Base-by-base conservation (phyloP, 331 rosid genomes). In the Arachis monticola region DNA sequence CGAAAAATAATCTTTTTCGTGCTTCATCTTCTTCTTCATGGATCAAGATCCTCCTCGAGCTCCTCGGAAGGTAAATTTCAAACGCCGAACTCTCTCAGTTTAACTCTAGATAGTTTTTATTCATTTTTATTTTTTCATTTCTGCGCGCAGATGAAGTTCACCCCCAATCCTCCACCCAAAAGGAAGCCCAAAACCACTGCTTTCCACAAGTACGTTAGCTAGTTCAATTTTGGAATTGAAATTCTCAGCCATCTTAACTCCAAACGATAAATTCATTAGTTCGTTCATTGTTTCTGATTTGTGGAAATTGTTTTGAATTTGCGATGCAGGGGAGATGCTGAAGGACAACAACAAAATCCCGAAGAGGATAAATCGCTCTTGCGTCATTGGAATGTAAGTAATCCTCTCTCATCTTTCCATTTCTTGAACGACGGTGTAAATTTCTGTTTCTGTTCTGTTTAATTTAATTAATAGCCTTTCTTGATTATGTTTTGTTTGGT, bases 1-100 rank as follows among this genome's bases (percentile, higher is more conserved):
- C 9, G 11, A 1, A 63, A 64, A 12, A 50, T 1, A 7, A 52
- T n/a, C 2, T 17, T 2, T 13, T 71, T 52, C 38, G 2, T 1
- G 10, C 22, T 4, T 79, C 78, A 4, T 80, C 76, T 62, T 8
- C 12, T 44, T 63, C 77, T 3, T 7, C 82, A 83, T 82, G 89
- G 90, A 82, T 67, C 77, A 27, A 70, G 56, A 50, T 50, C 44
- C 81, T 0, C 67, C 85, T 65, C 31, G 77, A 62, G 13, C 81
- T 81, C 60, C 59, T 14, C 74, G 93, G 73, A 93, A 84, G 97
- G 96, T 85, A 72, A 30, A 8, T 30, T 40, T 0, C 42, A 11
- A 12, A 35, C 76, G 10, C n/a, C 67, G 10, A 75, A 48, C 38
- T 27, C 59, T 64, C 73, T n/a, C 7, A n/a, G 13, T 38, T 32